phyloP scores from a whole-genome alignment of 108 stramenopile genomes.

The Conticribra weissflogii region DNA sequence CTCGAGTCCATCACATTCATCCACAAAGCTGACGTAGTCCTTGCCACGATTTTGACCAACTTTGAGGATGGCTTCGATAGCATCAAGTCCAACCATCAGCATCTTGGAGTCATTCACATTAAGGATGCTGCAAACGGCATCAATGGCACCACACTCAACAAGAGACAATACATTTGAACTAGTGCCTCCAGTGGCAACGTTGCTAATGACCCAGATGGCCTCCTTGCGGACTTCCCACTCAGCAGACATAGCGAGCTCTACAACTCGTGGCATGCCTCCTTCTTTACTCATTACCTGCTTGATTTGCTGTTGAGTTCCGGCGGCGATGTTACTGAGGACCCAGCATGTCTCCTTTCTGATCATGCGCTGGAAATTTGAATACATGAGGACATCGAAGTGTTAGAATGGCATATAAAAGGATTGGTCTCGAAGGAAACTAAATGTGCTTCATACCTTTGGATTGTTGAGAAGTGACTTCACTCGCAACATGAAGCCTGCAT shows the following conservation, averaged over 20 bases:
- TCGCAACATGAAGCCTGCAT: conserved; percentile 60
- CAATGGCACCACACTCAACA: conserved; percentile 72
- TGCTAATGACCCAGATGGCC: conserved; percentile 85
- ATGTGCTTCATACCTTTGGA: conserved; percentile 26
- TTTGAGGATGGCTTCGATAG: conserved; percentile 72
- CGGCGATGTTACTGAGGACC: conserved; percentile 92
- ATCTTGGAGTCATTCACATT: conserved; percentile 61
- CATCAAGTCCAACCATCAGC: conserved; percentile 70
- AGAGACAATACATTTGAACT: conserved; percentile 54
- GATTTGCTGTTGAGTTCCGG: conserved; percentile 86
- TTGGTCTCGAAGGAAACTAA: too few relatives aligned
- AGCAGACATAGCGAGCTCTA: conserved; percentile 56
- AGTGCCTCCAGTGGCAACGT: conserved; percentile 76
- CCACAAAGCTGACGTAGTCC: conserved; percentile 53
- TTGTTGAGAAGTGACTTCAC: conserved; percentile 29
- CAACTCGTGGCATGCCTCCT: conserved; percentile 50
- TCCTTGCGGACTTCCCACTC: conserved; percentile 93
- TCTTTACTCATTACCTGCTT: conserved; percentile 40
- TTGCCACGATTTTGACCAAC: conserved; percentile 39
- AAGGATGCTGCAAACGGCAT: conserved; percentile 72
- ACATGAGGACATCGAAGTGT: conserved; percentile 1
- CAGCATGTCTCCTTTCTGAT: conserved; percentile 93
- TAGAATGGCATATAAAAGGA: too few relatives aligned
- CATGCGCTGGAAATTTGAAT: conserved; percentile 40
- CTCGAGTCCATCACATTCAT: conserved; percentile 80